Conservation (phyloP, 768 basidiomycete species). For the Auriscalpium vulgare region DNA sequence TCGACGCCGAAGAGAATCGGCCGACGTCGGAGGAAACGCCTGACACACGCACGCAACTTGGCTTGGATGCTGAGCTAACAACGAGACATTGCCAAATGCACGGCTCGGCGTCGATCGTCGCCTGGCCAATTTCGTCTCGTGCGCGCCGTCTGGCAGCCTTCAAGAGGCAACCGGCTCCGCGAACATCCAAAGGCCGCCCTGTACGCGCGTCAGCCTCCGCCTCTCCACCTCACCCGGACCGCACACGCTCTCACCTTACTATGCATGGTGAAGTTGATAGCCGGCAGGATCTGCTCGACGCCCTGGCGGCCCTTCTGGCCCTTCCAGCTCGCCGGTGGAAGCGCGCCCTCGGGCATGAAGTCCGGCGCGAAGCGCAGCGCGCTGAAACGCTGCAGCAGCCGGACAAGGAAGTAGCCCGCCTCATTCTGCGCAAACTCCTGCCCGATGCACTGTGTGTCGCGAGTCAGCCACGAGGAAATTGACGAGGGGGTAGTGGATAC, state of each 20-base stretch:
- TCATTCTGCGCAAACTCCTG: constrained; percentile 52
- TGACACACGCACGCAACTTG: too few species aligned
- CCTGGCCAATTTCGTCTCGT: too few species aligned
- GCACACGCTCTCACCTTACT: constrained; percentile 7
- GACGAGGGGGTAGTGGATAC: neutral
- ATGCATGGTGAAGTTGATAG: constrained; percentile 13
- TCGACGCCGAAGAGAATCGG: too few species aligned
- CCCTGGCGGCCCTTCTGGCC: constrained; percentile 12
- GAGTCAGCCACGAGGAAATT: neutral
- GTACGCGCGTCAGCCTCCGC: neutral
- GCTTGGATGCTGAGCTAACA: too few species aligned
- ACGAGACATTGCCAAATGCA: too few species aligned
- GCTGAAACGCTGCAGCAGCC: constrained; percentile 44
- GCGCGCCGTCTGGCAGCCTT: too few species aligned
- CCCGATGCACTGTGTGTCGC: constrained; percentile 36
- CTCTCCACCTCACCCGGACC: neutral
- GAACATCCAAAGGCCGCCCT: constrained; percentile 14
- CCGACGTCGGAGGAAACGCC: too few species aligned
- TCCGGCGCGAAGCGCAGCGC: constrained; percentile 16
- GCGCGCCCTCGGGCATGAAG: constrained; percentile 13
- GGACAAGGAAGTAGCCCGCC: constrained; percentile 44
- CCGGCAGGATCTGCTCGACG: constrained; percentile 13
- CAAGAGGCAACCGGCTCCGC: constrained; percentile 1
- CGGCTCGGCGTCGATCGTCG: too few species aligned
- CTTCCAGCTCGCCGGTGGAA: constrained; percentile 17